A percentile compares a stretch with the other conserved stretches of the same genome.
phyloP scores from a whole-genome alignment of 2,329 filamentous ascomycete genomes.

The Curvularia sp. region DNA sequence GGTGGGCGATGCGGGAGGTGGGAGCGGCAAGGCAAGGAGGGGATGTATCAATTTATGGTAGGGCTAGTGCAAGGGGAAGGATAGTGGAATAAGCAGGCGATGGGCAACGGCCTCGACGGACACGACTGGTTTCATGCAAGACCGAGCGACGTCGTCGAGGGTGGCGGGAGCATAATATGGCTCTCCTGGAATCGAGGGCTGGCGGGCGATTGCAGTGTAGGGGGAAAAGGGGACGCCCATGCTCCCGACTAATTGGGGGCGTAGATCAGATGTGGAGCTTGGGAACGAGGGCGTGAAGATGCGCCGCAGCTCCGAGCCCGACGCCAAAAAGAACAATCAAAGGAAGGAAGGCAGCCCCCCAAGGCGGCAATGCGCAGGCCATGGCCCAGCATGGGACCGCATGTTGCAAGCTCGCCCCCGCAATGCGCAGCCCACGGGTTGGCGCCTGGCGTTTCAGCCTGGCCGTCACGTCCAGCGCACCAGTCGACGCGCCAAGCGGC shows the following conservation, averaged over 20 bases:
- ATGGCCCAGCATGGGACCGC: neutral
- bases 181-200: slow-evolving; percentile 23
- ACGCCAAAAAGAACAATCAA: slow-evolving; percentile 4
- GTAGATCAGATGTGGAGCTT: slow-evolving; percentile 26
- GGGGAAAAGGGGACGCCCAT: slow-evolving; percentile 38
- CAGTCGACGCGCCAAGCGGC: too few relatives aligned
- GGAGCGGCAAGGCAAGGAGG: slow-evolving; percentile 8
- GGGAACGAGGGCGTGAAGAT: slow-evolving; percentile 8
- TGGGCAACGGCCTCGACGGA: slow-evolving; percentile 22
- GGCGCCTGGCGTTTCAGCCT: neutral
- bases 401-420: neutral
- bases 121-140: slow-evolving; percentile 38
- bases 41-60: slow-evolving; percentile 13
- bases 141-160: slow-evolving; percentile 23
- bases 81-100: slow-evolving; percentile 7
- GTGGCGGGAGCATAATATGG: slow-evolving; percentile 38
- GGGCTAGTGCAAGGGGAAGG: slow-evolving; percentile 12
- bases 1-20: slow-evolving; percentile 12
- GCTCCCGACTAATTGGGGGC: slow-evolving; percentile 26
- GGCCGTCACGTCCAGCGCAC: neutral
- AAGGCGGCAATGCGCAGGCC: neutral
- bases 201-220: slow-evolving; percentile 25
- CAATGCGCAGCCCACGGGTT: neutral
- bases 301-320: slow-evolving; percentile 20
- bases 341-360: neutral